Percentiles rank a stretch among this genome's conserved stretches.
Evolutionary conservation across 164 flowering plant genomes (phyloP).

Genomic region (Kingdonia uniflora): DNA sequence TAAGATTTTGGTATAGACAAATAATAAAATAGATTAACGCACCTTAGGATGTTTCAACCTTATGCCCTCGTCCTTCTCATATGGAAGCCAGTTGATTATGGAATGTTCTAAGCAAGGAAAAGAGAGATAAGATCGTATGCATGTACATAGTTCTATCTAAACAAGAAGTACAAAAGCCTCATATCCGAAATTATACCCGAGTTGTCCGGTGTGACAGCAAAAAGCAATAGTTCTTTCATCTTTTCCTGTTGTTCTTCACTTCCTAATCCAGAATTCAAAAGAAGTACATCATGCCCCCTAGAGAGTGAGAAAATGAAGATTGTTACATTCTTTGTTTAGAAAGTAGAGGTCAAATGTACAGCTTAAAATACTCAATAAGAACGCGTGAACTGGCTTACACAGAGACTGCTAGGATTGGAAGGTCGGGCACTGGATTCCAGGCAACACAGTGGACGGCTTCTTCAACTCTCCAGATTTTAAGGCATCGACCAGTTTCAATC

Average conservation of each 20-base stretch:
- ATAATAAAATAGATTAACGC: slow-evolving; percentile 1
- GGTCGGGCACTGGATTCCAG: slow-evolving; percentile 82
- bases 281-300: slow-evolving; percentile 72
- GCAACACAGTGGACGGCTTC: slow-evolving; percentile 62
- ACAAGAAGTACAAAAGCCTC: neutral
- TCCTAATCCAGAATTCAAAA: slow-evolving; percentile 71
- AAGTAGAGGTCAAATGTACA: neutral
- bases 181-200: slow-evolving; percentile 54
- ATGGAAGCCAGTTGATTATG: slow-evolving; percentile 55
- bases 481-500: slow-evolving; percentile 81
- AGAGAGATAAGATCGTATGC: slow-evolving; percentile 1
- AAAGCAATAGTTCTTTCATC: slow-evolving; percentile 49
- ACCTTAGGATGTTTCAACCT: slow-evolving; percentile 83
- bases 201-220: slow-evolving; percentile 22
- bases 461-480: slow-evolving; percentile 59
- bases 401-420: slow-evolving; percentile 66
- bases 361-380: no score
- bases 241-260: slow-evolving; percentile 55
- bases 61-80: slow-evolving; percentile 62
- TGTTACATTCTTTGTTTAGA: neutral
- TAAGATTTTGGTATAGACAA: neutral
- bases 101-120: slow-evolving; percentile 29
- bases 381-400: slow-evolving; percentile 23
- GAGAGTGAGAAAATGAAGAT: slow-evolving; percentile 1
- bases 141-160: neutral